Conservation (phyloP, 768 basidiomycete species). For the Lactarius tabidus region DNA sequence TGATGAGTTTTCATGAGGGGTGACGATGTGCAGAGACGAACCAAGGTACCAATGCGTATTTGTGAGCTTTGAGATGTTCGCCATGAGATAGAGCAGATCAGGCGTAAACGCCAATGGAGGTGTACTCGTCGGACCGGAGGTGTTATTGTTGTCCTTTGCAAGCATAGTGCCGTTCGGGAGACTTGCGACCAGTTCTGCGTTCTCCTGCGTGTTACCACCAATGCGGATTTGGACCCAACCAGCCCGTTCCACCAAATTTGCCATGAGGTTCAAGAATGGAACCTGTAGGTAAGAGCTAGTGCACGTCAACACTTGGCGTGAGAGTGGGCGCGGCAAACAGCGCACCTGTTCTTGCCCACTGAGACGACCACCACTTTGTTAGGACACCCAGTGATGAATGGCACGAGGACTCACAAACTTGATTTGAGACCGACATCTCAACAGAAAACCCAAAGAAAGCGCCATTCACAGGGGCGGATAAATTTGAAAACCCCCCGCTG, state of each 20-base stretch:
- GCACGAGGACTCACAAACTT: constrained; percentile 49
- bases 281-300: constrained; percentile 49
- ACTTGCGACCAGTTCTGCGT: constrained; percentile 45
- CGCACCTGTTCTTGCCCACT: constrained; percentile 47
- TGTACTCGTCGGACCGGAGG: constrained; percentile 56
- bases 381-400: not conserved
- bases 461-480: constrained; percentile 44
- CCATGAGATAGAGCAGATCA: constrained; percentile 64
- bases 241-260: constrained; percentile 58
- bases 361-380: constrained; percentile 7
- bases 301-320: not conserved
- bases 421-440: constrained; percentile 68
- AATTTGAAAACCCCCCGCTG: constrained; percentile 25
- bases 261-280: constrained; percentile 74
- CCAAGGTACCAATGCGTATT: constrained; percentile 64
- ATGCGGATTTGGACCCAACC: constrained; percentile 62
- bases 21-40: constrained; percentile 26
- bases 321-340: not conserved
- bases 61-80: constrained; percentile 53
- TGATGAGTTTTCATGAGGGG: not conserved
- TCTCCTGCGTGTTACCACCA: constrained; percentile 81
- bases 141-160: constrained; percentile 42
- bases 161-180: constrained; percentile 49
- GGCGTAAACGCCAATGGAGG: constrained; percentile 59
- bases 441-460: constrained; percentile 72